Evolutionary conservation across 495 filamentous ascomycete species (phyloP), one percentile per base, ranked within the genome.

Genomic region (Xylaria scruposa): DNA sequence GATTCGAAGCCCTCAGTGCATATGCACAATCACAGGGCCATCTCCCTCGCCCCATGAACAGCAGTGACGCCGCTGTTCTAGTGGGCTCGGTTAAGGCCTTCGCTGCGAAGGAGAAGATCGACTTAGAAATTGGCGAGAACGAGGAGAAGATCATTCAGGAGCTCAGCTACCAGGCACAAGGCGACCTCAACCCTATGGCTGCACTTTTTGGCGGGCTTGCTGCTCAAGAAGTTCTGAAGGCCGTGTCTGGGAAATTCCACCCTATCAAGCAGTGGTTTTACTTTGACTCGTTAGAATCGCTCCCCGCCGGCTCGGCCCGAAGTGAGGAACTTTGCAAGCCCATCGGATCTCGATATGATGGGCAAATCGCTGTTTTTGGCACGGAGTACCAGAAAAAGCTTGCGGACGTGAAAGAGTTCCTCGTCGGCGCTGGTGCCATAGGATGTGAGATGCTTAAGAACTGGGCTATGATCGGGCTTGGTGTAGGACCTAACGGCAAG

Each of bases 381-480:
- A 91, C 88, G 73, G 93, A 97, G 60, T 98, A 90, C 83, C 97
- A 98, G 79, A 92, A 97, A 47, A 98, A 97, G 85, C 85, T 99
- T 74, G 86, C 91, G 65, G 97, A 98, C 76, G 81, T 93, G 51
- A 95, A 89, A 61, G 87, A 97, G 76, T 99, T 99, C 86, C 87
- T 99, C 29, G 97, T 99, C 63, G 97, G 97, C 72, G 93, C 97
- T 31, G 97, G 97, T 72, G 97, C 97, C 70, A 99, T 99, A 79
- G 97, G 97, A 42, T 99, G 97, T 78, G 97, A 99, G 79, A 99
- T 98, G 89, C 85, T 99, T 68, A 99, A 99, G 88, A 98, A 98
- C 80, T 99, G 97, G 96, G 96, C 97, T 33, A 95, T 98, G 94
- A 97, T 98, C 76, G 97, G 97, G 71, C 85, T 99, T 62, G 95